Conservation (phyloP, 148 eudicot genomes). For the Spergularia marina region DNA sequence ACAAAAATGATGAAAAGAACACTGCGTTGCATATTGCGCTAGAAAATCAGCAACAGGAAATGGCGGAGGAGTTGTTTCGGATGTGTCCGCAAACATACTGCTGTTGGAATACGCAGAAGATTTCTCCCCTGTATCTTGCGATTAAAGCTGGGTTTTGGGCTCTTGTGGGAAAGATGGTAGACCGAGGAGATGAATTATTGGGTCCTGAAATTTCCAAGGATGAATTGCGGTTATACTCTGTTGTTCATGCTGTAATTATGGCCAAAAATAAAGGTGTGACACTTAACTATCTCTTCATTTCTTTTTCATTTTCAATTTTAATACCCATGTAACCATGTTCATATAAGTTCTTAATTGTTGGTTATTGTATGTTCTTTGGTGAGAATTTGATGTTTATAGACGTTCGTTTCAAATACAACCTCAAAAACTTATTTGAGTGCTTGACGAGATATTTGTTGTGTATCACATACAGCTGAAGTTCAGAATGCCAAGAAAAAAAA, state of each 20-base stretch:
- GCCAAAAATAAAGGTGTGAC: conserved; percentile 18
- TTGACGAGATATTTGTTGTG: too few species aligned
- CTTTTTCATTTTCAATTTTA: not conserved
- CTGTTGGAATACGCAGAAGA: not conserved
- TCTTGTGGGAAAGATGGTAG: conserved; percentile 24
- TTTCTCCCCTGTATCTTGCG: conserved; percentile 27
- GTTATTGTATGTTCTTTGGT: too few species aligned
- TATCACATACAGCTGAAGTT: too few species aligned
- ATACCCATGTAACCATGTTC: not conserved
- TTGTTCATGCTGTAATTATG: conserved; percentile 31
- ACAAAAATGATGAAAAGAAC: conserved; percentile 1
- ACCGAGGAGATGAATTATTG: not conserved
- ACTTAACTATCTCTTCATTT: not conserved
- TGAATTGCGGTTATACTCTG: conserved; percentile 3
- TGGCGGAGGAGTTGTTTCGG: conserved; percentile 10
- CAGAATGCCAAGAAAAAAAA: too few species aligned
- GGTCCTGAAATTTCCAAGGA: not conserved
- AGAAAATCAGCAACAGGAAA: conserved; percentile 18
- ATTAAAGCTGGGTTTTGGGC: conserved; percentile 23
- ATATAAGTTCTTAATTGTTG: too few species aligned
- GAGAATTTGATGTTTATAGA: too few species aligned
- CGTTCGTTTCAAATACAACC: too few species aligned
- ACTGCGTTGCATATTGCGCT: conserved; percentile 32
- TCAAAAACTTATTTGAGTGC: too few species aligned
- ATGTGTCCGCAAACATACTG: conserved; percentile 2